Base-by-base conservation (phyloP, 1,284 basidiomycete species). In the Amylostereum areolatum region DNA sequence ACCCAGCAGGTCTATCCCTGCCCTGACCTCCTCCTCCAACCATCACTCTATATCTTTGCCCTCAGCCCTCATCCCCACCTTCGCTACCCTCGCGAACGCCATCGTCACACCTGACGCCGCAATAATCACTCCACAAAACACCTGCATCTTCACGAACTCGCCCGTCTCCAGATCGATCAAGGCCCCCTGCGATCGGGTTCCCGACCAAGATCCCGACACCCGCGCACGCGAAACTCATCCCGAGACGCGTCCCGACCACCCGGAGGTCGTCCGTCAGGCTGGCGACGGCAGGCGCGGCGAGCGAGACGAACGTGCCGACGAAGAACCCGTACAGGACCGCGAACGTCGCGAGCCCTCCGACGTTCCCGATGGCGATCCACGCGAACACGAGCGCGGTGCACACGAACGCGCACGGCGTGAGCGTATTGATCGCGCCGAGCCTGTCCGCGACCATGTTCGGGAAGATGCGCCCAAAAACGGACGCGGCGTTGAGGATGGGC, bases 191-290 rank as follows among this genome's bases (percentile, higher is more conserved):
- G 3, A 54, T 47, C 4, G 52, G 52, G 12, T 36, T 48, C 2
- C 49, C 52, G 43, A 54, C 48, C 43, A 54, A 50, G 30, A 54
- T 30, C 2, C 52, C 52, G 3, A 51, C 28, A 2, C 44, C 49
- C 9, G 47, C 45, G 30, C 48, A 34, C 12, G 30, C 35, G 50
- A 54, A 54, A 33, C n/a, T 33, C 49, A 54, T 51, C 25, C 52
- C 52, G 5, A 54, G 31, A 27, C 52, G 47, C 10, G 41, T 45
- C 18, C 52, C 52, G 11, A 53, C 35, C 18, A 40, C 12, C 18
- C 37, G 28, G 4, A 47, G 31, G 37, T 53, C 52, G 6, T 45
- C 39, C 31, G 48, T 41, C 8, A 53, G 46, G 28, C 18, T 45
- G 10, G 47, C 47, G 24, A 53, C 18, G 24, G 39, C 39, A 5